Conservation (phyloP, 805 yeast genomes). For the Yamadazyma akitaensis region DNA sequence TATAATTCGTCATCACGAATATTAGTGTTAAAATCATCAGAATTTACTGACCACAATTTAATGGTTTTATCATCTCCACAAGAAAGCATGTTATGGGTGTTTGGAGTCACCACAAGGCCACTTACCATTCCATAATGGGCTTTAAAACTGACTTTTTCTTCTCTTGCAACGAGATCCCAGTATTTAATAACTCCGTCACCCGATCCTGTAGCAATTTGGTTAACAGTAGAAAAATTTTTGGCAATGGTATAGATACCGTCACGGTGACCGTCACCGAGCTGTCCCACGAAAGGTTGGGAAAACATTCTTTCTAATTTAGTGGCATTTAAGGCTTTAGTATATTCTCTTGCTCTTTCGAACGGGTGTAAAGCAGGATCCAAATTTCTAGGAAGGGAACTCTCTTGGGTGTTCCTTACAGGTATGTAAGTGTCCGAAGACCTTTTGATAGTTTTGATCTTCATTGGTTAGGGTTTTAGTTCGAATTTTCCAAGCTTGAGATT, state of each 20-base stretch:
- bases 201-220: conserved; percentile 82
- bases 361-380: conserved; percentile 94
- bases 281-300: conserved; percentile 96
- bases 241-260: conserved; percentile 92
- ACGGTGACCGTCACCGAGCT: conserved; percentile 89
- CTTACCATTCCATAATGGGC: conserved; percentile 91
- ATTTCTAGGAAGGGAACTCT: conserved; percentile 82
- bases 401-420: conserved; percentile 88
- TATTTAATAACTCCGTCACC: conserved; percentile 95
- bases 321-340: conserved; percentile 90
- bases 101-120: conserved; percentile 73
- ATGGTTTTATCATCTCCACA: conserved; percentile 90
- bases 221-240: conserved; percentile 65
- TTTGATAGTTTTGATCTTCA: conserved; percentile 86
- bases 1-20: conserved; percentile 30
- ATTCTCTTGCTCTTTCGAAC: conserved; percentile 94
- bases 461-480: conserved; percentile 15
- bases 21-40: conserved; percentile 46
- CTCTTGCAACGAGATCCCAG: conserved; percentile 84
- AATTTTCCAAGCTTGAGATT: neutral
- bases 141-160: conserved; percentile 70
- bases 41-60: conserved; percentile 80
- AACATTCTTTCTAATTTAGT: conserved; percentile 94
- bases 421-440: conserved; percentile 90
- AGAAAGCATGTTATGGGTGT: conserved; percentile 56